Percentiles rank a stretch among this genome's conserved stretches.
phyloP scores from a whole-genome alignment of 2,329 filamentous ascomycete genomes.

The Epichloe glyceriae region DNA sequence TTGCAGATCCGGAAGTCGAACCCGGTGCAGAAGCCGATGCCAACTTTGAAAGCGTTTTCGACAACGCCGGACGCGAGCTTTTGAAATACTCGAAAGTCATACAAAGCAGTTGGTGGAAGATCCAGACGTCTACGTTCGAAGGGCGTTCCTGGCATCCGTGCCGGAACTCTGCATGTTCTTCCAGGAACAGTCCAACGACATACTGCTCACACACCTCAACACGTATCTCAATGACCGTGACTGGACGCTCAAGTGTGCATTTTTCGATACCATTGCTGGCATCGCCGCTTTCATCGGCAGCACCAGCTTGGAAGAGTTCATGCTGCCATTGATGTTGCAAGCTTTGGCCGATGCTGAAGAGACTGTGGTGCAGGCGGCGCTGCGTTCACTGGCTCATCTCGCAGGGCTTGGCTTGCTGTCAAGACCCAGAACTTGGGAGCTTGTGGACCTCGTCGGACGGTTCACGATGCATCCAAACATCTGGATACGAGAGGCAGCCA shows the following conservation, averaged over 20 bases:
- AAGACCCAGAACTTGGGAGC: conserved; percentile 70
- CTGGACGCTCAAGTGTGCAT: conserved; percentile 93
- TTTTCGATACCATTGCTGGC: conserved; percentile 89
- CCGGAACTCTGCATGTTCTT: conserved; percentile 92
- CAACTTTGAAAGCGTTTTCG: conserved; percentile 72
- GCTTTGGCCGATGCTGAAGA: conserved; percentile 88
- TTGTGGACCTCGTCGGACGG: conserved; percentile 69
- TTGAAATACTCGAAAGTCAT: conserved; percentile 74
- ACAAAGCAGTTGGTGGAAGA: conserved; percentile 87
- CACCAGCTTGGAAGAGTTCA: conserved; percentile 84
- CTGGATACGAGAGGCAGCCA: conserved; percentile 86
- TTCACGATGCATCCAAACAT: conserved; percentile 90
- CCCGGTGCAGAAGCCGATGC: conserved; percentile 53
- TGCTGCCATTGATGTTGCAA: conserved; percentile 89
- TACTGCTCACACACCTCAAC: conserved; percentile 91
- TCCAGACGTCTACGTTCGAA: conserved; percentile 67
- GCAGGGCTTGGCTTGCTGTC: conserved; percentile 81
- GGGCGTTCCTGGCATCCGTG: conserved; percentile 85
- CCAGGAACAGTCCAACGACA: conserved; percentile 81
- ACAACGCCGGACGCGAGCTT: conserved; percentile 72
- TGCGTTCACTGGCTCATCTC: conserved; percentile 79
- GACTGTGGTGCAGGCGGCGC: conserved; percentile 80
- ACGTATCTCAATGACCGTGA: conserved; percentile 94
- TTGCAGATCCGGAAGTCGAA: conserved; percentile 68
- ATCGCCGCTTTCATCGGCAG: conserved; percentile 85